Percentiles rank a stretch among this genome's conserved stretches.
Conservation (phyloP, 164 flowering plant genomes). For the Houttuynia cordata region DNA sequence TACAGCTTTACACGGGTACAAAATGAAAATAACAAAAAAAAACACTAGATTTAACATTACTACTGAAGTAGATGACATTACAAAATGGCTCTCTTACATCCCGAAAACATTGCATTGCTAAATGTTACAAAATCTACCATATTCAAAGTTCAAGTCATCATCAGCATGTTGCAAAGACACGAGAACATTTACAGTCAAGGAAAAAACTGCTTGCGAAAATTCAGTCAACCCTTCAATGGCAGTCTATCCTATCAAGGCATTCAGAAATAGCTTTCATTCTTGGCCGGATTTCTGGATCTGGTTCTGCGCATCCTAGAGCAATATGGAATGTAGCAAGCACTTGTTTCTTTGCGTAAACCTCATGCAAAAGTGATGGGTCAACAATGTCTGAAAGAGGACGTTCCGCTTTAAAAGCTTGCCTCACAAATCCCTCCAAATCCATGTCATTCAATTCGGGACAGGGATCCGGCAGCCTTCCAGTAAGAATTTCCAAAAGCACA, state of each 20-base stretch:
- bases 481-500: slow-evolving; percentile 69
- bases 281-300: slow-evolving; percentile 74
- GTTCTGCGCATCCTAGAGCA: slow-evolving; percentile 78
- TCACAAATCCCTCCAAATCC: slow-evolving; percentile 56
- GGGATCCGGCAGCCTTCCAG: slow-evolving; percentile 51
- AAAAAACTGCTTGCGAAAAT: too few relatives aligned
- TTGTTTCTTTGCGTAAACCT: slow-evolving; percentile 74
- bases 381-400: slow-evolving; percentile 66
- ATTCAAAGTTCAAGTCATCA: too few relatives aligned
- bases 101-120: too few relatives aligned
- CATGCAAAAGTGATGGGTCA: slow-evolving; percentile 57
- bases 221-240: neutral
- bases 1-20: too few relatives aligned
- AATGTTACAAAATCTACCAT: too few relatives aligned
- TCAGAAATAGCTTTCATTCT: slow-evolving; percentile 73
- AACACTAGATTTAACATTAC: too few relatives aligned
- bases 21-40: too few relatives aligned
- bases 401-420: slow-evolving; percentile 65
- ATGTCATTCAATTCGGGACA: slow-evolving; percentile 37
- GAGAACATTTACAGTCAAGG: too few relatives aligned
- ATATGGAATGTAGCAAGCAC: slow-evolving; percentile 65
- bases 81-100: too few relatives aligned
- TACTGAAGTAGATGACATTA: too few relatives aligned
- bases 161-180: too few relatives aligned
- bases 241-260: slow-evolving; percentile 54